phyloP scores from a whole-genome alignment of 768 basidiomycete genomes.

The Daedaleopsis nitida region DNA sequence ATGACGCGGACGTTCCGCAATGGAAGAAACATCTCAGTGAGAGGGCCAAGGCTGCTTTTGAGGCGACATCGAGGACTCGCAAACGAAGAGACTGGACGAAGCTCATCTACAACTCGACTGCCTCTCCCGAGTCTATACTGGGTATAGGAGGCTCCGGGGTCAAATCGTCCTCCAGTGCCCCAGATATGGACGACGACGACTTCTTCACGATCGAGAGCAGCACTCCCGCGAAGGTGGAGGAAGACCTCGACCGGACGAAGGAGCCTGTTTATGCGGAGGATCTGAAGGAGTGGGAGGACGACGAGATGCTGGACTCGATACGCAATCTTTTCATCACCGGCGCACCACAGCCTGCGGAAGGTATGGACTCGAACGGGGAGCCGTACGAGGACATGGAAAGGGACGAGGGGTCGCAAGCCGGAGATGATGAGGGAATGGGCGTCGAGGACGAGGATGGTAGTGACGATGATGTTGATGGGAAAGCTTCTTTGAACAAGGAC shows the following conservation, averaged over 20 bases:
- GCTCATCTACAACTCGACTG: slow-evolving; percentile 76
- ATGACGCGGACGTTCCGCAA: slow-evolving; percentile 50
- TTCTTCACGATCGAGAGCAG: slow-evolving; percentile 67
- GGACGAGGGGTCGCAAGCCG: slow-evolving; percentile 30
- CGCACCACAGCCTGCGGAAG: slow-evolving; percentile 36
- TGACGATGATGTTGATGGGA: slow-evolving; percentile 37
- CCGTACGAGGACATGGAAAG: slow-evolving; percentile 42
- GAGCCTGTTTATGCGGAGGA: slow-evolving; percentile 49
- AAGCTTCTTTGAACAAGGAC: slow-evolving; percentile 18
- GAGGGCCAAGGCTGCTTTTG: slow-evolving; percentile 48
- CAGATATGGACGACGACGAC: slow-evolving; percentile 60
- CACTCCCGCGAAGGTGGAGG: slow-evolving; percentile 40
- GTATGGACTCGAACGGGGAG: slow-evolving; percentile 38
- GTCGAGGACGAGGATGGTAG: slow-evolving; percentile 35
- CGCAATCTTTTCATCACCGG: slow-evolving; percentile 91
- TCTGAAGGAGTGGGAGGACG: slow-evolving; percentile 80
- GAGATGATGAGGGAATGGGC: slow-evolving; percentile 42
- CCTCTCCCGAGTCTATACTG: slow-evolving; percentile 67
- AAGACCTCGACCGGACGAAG: slow-evolving; percentile 72
- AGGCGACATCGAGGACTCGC: slow-evolving; percentile 37
- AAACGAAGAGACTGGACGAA: slow-evolving; percentile 77
- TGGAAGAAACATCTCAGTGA: slow-evolving; percentile 75
- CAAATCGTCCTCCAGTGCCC: slow-evolving; percentile 18
- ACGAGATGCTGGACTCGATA: slow-evolving; percentile 84
- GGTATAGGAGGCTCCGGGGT: not conserved